phyloP scores from a whole-genome alignment of 2,329 filamentous ascomycete species.

The Didymella sp. region DNA sequence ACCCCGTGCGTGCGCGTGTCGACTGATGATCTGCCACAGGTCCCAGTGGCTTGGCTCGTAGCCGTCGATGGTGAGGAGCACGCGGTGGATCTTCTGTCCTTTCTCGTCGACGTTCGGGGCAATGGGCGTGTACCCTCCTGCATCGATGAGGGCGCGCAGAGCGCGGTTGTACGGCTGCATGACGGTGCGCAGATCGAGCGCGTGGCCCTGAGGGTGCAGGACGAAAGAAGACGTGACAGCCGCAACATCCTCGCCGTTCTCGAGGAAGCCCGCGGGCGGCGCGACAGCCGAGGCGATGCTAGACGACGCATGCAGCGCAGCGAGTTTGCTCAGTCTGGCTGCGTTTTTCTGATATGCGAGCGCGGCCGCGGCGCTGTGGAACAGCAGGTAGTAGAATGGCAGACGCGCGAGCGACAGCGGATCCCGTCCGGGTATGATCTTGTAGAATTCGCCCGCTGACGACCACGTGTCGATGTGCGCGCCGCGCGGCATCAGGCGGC shows the following conservation, averaged over 20 bases:
- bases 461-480: slow-evolving; percentile 73
- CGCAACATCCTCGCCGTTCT: slow-evolving; percentile 57
- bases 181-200: slow-evolving; percentile 35
- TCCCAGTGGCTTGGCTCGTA: slow-evolving; percentile 41
- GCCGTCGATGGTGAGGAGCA: slow-evolving; percentile 47
- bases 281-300: slow-evolving; percentile 54
- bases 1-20: slow-evolving; percentile 45
- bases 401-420: slow-evolving; percentile 67
- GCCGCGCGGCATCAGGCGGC: slow-evolving; percentile 68
- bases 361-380: slow-evolving; percentile 66
- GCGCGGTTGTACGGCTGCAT: slow-evolving; percentile 54
- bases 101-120: slow-evolving; percentile 24
- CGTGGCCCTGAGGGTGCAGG: slow-evolving; percentile 46
- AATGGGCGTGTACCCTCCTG: slow-evolving; percentile 46
- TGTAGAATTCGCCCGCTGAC: slow-evolving; percentile 62
- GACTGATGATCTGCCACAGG: slow-evolving; percentile 37
- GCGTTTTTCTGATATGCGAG: slow-evolving; percentile 66
- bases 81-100: slow-evolving; percentile 37
- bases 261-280: slow-evolving; percentile 52
- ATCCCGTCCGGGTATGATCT: slow-evolving; percentile 71
- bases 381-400: slow-evolving; percentile 73
- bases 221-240: slow-evolving; percentile 56
- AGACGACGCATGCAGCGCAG: slow-evolving; percentile 53
- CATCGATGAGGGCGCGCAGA: slow-evolving; percentile 40
- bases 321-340: slow-evolving; percentile 58